Evolutionary conservation across 2,329 filamentous ascomycete species (phyloP), one percentile per base, ranked within the genome.

Genomic region (Pseudogymnoascus sp.): DNA sequence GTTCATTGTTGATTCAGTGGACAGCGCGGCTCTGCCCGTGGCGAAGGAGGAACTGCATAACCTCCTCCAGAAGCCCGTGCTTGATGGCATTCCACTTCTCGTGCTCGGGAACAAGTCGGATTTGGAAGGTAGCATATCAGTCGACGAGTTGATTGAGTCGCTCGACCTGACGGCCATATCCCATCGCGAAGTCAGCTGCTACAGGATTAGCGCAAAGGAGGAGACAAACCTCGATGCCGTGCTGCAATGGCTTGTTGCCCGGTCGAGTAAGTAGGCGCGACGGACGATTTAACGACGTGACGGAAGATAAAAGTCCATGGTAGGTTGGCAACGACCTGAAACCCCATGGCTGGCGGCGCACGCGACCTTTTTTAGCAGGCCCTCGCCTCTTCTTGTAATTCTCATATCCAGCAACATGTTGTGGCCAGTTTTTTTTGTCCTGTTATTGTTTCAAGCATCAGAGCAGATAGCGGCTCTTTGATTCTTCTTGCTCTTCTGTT

Each of bases 151-250:
- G 72, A 97, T 99, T 77, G 93, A 96, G 64, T 87, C 87, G 65
- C 83, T 99, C 76, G 87, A 96, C 69, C 82, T 99, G 62, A 96
- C 94, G 74, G 85, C 84, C 68, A 92, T 99, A 73, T 89, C 87
- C 63, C 88, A 91, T 70, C 90, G 94, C 61, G 94, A 99, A 75
- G 93, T 99, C 68, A 96, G 91, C 77, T 97, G 94, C 78, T 99
- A 99, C 75, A 93, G 93, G 64, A 97, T 99, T 77, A 97, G 92
- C 74, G 94, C 93, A 64, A 97, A 97, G 76, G 93, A 97, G 74
- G 94, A 99, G 78, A 99, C 93, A 62, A 99, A 99, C 77, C 85
- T 99, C 66, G 93, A 99, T 72, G 94, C 93, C 5, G 94, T 99
- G 60, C 81, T 99, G 70, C 90, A 96, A 74, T 99, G 94, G 90